A percentile compares a stretch with the other conserved stretches of the same genome.
phyloP scores from a whole-genome alignment of 768 basidiomycete species.

The Harrya chromipes region DNA sequence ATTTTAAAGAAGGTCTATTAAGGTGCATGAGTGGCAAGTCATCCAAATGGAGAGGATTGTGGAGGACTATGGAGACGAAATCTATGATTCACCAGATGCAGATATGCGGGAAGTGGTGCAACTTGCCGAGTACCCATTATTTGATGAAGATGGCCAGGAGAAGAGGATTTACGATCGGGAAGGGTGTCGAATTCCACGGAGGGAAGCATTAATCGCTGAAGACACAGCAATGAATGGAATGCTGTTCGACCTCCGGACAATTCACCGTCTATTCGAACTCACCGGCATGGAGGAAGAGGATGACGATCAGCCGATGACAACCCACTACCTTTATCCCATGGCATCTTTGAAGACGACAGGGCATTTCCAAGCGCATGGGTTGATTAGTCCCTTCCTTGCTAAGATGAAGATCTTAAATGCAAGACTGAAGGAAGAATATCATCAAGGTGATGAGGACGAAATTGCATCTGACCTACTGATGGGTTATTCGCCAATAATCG shows the following conservation, averaged over 20 bases:
- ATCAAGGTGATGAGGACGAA: not conserved
- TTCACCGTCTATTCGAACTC: not conserved
- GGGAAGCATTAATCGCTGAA: not conserved
- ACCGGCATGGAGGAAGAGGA: not conserved
- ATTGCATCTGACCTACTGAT: not conserved
- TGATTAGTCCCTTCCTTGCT: not conserved
- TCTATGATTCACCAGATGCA: not conserved
- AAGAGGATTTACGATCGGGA: not conserved
- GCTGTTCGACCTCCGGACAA: not conserved
- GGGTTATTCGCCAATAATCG: too few species aligned
- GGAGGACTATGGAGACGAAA: not conserved
- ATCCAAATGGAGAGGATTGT: not conserved
- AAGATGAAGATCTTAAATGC: not conserved
- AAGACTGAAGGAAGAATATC: not conserved
- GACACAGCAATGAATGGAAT: not conserved
- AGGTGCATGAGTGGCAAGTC: not conserved
- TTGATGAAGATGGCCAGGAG: not conserved
- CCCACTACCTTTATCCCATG: constrained; percentile 1
- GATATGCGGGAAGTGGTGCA: not conserved
- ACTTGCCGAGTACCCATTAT: not conserved
- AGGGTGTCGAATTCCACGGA: not conserved
- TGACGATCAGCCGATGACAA: not conserved
- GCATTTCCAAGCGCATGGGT: not conserved
- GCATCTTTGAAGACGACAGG: not conserved
- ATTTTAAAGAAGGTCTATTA: not conserved